phyloP scores from a whole-genome alignment of 1,139 yeast species.

The Yamadazyma spencermartinsiae region DNA sequence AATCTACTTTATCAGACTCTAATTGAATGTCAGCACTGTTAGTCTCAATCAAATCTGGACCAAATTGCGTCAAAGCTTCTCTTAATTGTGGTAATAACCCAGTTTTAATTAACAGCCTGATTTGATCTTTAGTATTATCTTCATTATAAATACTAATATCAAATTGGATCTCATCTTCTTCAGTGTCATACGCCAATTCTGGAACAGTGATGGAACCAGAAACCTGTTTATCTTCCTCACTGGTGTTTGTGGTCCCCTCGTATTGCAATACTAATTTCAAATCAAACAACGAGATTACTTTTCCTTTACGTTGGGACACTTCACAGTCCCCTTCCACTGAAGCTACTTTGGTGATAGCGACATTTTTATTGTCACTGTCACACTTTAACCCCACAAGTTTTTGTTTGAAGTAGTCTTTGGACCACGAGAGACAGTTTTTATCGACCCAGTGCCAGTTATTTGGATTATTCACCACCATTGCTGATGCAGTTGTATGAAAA shows the following conservation, averaged over 20 bases:
- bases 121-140: slow-evolving; percentile 51
- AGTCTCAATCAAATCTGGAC: slow-evolving; percentile 68
- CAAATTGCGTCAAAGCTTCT: slow-evolving; percentile 59
- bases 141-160: slow-evolving; percentile 69
- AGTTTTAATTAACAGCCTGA: slow-evolving; percentile 54
- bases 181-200: slow-evolving; percentile 94
- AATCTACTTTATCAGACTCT: slow-evolving; percentile 60
- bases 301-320: slow-evolving; percentile 95
- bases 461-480: slow-evolving; percentile 52
- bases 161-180: slow-evolving; percentile 80
- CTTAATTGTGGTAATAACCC: slow-evolving; percentile 72
- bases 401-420: slow-evolving; percentile 69
- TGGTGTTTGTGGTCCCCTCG: slow-evolving; percentile 44
- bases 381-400: slow-evolving; percentile 54
- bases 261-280: slow-evolving; percentile 65
- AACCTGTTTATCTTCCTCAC: slow-evolving; percentile 32
- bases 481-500: not conserved
- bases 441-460: slow-evolving; percentile 95
- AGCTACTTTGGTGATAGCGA: slow-evolving; percentile 54
- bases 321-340: slow-evolving; percentile 93
- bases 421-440: slow-evolving; percentile 93
- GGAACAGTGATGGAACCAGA: slow-evolving; percentile 81
- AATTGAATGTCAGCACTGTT: slow-evolving; percentile 90
- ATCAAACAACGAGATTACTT: slow-evolving; percentile 89
- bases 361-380: slow-evolving; percentile 36